Percentiles rank a stretch among this genome's conserved stretches.
Evolutionary conservation across 1,284 basidiomycete species (phyloP).

Genomic region (Rhodotorula sp.): DNA sequence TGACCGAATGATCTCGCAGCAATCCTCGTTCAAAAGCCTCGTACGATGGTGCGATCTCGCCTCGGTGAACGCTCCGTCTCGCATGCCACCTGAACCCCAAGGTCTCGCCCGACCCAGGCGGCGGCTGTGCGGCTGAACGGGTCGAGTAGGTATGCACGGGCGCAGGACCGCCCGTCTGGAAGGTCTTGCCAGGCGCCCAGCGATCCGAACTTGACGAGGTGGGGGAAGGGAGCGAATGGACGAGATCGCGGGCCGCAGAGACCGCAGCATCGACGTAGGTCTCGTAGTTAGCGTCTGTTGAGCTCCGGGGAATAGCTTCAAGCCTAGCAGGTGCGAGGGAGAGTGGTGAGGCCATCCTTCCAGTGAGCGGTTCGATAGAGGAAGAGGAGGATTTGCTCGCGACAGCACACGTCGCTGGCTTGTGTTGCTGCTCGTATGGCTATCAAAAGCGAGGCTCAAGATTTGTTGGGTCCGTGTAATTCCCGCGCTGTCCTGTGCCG

Average conservation of each 20-base stretch:
- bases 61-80: neutral
- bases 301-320: no score
- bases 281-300: neutral
- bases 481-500: no score
- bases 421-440: no score
- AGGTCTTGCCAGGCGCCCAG: neutral
- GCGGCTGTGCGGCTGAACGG: neutral
- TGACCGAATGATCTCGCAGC: conserved; percentile 16
- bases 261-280: neutral
- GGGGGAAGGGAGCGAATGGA: conserved; percentile 2
- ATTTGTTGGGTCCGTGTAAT: no score
- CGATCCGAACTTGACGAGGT: neutral
- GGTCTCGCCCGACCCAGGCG: neutral
- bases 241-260: neutral
- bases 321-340: no score
- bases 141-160: conserved; percentile 5
- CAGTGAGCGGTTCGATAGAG: no score
- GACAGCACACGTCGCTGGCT: no score
- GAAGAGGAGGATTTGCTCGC: no score
- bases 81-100: conserved; percentile 23
- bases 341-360: no score
- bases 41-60: conserved; percentile 1
- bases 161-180: neutral
- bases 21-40: conserved; percentile 22
- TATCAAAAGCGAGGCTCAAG: no score